Evolutionary conservation across 495 filamentous ascomycete genomes (phyloP), one percentile per base, ranked within the genome.

Genomic region (Cercophora newfieldiana): DNA sequence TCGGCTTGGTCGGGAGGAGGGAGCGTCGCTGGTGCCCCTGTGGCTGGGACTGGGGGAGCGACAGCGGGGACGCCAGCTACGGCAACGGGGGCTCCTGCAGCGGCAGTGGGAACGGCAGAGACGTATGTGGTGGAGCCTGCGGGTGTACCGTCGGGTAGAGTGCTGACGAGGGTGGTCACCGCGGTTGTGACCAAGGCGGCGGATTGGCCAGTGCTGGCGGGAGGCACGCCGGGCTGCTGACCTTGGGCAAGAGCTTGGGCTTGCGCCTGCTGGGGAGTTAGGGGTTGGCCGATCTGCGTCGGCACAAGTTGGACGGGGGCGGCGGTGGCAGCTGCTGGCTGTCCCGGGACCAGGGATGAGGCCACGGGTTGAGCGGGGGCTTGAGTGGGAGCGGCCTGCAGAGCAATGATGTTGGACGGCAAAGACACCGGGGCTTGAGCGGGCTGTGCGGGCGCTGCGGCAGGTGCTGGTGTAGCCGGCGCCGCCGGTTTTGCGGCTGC

Each of bases 161-260:
- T 55, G 51, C 21, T 55, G 51, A 55, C 21, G 16, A 55, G 8
- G 21, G 51, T 55, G 18, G 51, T 28, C 8, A 55, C 21, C 5
- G 51, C 51, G 51, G 51, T 55, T 7, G 51, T 55, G 51, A 55
- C 26, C 51, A 28, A 16, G 19, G 51, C 51, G 21, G 51, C 51
- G 22, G 51, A 55, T 28, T 12, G 19, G 22, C 51, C 7, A 22
- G 19, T 10, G 51, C 25, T 7, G 51, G 22, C 7, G 51, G 51
- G 51, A 28, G 19, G 6, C 51, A n/a, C 8, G 51, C 22, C 51
- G 3, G 51, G 51, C 21, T 55, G 51, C 22, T 55, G 51, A 44
- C 10, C 37, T 14, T 44, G 37, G 12, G 55, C 55, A 31, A 12
- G 55, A 19, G 12, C 26, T 30, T 58, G 26, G 7, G 26, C 29